These are phyloP conservation scores for Aspergillus homomorphus DNA, from an alignment of 495 filamentous ascomycete species.

Conservation along the genomic window DNA sequence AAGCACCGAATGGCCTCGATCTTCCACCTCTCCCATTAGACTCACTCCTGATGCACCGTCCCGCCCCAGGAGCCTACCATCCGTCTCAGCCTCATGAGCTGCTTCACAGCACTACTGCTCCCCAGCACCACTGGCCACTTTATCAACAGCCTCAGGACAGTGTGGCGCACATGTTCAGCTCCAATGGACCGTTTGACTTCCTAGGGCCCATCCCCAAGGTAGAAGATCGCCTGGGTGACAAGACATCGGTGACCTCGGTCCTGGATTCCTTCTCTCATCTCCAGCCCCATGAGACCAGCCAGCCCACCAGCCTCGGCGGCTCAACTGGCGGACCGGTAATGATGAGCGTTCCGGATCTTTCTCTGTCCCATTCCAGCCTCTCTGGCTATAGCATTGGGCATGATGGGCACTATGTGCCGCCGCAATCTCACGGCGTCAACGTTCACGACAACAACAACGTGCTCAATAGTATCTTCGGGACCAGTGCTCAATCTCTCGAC, in stretches of 20 bases:
- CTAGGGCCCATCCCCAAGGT: slow-evolving; percentile 36
- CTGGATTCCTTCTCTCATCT: slow-evolving; percentile 40
- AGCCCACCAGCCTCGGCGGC: slow-evolving; percentile 29
- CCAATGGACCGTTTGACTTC: slow-evolving; percentile 36
- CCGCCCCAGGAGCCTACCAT: slow-evolving; percentile 35
- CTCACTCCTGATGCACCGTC: slow-evolving; percentile 37
- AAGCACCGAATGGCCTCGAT: slow-evolving; percentile 33
- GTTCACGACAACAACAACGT: slow-evolving; percentile 39
- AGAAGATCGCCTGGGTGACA: slow-evolving; percentile 40
- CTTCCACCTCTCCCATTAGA: slow-evolving; percentile 42
- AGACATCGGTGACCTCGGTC: slow-evolving; percentile 39
- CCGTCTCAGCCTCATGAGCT: slow-evolving; percentile 33
- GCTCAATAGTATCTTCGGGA: slow-evolving; percentile 34
- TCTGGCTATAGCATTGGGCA: slow-evolving; percentile 34
- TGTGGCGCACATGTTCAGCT: slow-evolving; percentile 37
- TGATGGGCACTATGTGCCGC: slow-evolving; percentile 37
- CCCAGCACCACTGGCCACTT: slow-evolving; percentile 40
- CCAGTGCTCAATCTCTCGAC: slow-evolving; percentile 35
- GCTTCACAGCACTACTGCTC: slow-evolving; percentile 26
- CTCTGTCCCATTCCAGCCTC: slow-evolving; percentile 35
- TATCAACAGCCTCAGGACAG: slow-evolving; percentile 38
- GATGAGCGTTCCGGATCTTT: slow-evolving; percentile 42
- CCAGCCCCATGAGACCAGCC: slow-evolving; percentile 33
- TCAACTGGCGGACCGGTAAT: slow-evolving; percentile 35
- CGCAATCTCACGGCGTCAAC: slow-evolving; percentile 30